These are phyloP conservation scores for Phytophthora cactorum DNA, from an alignment of 352 stramenopile species.

Conservation along the genomic window DNA sequence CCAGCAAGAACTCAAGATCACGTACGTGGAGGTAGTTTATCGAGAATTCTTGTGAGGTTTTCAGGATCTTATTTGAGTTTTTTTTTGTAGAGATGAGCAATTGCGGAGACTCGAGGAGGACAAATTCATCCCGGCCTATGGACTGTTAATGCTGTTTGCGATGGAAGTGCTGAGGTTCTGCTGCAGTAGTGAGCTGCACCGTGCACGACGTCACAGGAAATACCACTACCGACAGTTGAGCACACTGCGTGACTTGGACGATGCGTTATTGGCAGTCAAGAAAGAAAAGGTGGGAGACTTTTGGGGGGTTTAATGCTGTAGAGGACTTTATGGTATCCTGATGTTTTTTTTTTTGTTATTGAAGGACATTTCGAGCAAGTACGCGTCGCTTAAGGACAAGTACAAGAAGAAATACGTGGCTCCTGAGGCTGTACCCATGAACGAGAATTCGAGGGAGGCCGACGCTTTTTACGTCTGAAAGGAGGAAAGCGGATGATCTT, in stretches of 20 bases:
- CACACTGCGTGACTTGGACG: slow-evolving; percentile 68
- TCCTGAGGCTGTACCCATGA: slow-evolving; percentile 40
- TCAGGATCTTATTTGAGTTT: slow-evolving; percentile 5
- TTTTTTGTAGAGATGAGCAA: slow-evolving; percentile 53
- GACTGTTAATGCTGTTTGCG: slow-evolving; percentile 61
- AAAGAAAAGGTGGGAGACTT: slow-evolving; percentile 63
- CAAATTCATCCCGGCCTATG: slow-evolving; percentile 75
- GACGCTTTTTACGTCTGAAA: slow-evolving; percentile 52
- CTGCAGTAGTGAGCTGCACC: slow-evolving; percentile 65
- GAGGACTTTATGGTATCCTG: not conserved
- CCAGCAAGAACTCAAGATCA: slow-evolving; percentile 70
- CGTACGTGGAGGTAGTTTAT: slow-evolving; percentile 31
- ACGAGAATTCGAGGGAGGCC: slow-evolving; percentile 16
- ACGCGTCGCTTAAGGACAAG: slow-evolving; percentile 71
- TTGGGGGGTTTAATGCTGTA: not conserved
- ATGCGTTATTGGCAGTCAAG: slow-evolving; percentile 69
- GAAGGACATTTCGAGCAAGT: slow-evolving; percentile 79
- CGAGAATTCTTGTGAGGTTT: not conserved
- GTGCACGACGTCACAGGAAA: slow-evolving; percentile 53
- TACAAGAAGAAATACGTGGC: slow-evolving; percentile 81
- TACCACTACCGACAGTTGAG: slow-evolving; percentile 66
- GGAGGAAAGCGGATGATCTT: not conserved
- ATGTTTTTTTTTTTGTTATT: not conserved
- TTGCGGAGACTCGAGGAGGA: slow-evolving; percentile 58
- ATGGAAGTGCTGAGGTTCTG: slow-evolving; percentile 79